Base-by-base conservation (phyloP, 164 flowering plant genomes). In the Chimonanthus praecox region DNA sequence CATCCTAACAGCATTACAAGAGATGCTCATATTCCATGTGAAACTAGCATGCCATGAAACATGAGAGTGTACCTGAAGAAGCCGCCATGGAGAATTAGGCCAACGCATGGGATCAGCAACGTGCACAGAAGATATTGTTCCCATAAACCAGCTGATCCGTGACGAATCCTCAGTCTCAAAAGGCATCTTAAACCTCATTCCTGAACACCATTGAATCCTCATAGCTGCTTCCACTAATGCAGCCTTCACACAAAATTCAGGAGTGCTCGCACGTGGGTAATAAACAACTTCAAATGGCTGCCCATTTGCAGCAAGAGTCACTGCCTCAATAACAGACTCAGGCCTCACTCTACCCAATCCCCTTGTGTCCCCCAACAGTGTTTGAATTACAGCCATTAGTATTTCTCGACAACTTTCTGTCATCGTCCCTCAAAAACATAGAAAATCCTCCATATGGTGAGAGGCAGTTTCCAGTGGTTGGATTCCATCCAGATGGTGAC, bases 141-240 rank as follows among this genome's bases (percentile, higher is more conserved):
- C 99, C 97, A 93, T 92, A 78, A 95, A 95, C 99, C 99, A 95
- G 82, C 99, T 95, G 51, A 95, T 93, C 78, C 98, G 78, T 0
- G 98, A 91, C 10, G 98, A 92, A 78, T 93, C 99, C 86, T 93
- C 98, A 0, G 98, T 95, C 74, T 95, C 99, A 72, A 95, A 95
- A 0, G 98, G 82, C 99, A 95, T 95, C 84, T 95, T 95, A 77
- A 95, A 93, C 82, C 98, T 87, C 97, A 95, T 90, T 16, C 98
- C 99, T 11, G 88, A 67, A 76, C 88, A 85, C 98, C 98, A 95
- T 47, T 79, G 87, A n/a, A 87, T 80, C 79, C 87, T 78, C 86
- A 90, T 76, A 18, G 98, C 94, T 1, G 87, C 85, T 76, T 75
- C 84, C 69, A 95, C 94, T 51, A 85, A 71, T 1, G 85, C 71